These are phyloP conservation scores for Phialophora tarda DNA, from an alignment of 2,329 filamentous ascomycete species.

Conservation along the genomic window DNA sequence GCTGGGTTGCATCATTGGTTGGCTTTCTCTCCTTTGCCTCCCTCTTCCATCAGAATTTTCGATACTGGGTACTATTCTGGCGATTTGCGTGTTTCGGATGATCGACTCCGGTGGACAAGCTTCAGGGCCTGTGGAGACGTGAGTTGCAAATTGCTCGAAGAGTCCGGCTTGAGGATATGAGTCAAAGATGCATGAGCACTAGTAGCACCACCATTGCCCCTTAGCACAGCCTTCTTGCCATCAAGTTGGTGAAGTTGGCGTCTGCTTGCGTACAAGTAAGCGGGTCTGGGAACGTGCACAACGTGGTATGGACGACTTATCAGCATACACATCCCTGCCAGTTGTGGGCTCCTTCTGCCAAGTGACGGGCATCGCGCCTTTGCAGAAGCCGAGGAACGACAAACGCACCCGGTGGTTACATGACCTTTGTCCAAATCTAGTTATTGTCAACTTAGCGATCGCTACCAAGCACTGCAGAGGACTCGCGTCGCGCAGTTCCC, in stretches of 20 bases:
- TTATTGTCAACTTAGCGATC: neutral
- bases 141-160: neutral
- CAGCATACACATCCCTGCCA: slow-evolving; percentile 2
- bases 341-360: neutral
- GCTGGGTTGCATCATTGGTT: slow-evolving; percentile 10
- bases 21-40: neutral
- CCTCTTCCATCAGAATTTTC: neutral
- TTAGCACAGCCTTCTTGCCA: slow-evolving; percentile 6
- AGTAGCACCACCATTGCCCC: neutral
- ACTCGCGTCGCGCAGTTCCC: neutral
- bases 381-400: slow-evolving; percentile 3
- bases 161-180: neutral
- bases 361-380: slow-evolving; percentile 10
- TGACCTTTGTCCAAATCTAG: neutral
- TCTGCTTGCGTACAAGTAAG: neutral
- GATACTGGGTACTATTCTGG: too few relatives aligned
- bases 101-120: neutral
- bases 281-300: neutral
- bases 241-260: neutral
- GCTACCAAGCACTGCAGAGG: neutral
- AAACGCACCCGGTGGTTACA: neutral
- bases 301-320: neutral
- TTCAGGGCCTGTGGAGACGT: neutral
- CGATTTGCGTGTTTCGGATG: neutral
- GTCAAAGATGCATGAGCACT: neutral